phyloP scores from a whole-genome alignment of 2,329 filamentous ascomycete species.

The Apiospora saccharicola region DNA sequence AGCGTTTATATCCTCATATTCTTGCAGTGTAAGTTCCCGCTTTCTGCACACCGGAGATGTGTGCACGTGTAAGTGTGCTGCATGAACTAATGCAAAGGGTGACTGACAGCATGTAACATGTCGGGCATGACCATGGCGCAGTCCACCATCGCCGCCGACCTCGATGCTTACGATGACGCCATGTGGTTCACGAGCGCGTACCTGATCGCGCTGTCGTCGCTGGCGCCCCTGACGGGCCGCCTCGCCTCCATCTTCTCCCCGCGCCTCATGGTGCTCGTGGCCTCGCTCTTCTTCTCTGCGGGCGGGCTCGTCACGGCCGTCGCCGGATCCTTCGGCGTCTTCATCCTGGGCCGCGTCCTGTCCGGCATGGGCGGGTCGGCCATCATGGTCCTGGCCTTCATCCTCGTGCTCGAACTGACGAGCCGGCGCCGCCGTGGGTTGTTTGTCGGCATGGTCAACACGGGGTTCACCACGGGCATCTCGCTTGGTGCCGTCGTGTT shows the following conservation, averaged over 20 bases:
- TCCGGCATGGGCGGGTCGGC: constrained; percentile 75
- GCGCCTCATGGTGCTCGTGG: constrained; percentile 67
- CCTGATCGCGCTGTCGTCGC: constrained; percentile 66
- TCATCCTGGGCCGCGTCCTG: constrained; percentile 73
- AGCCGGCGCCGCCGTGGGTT: constrained; percentile 72
- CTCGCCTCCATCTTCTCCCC: constrained; percentile 78
- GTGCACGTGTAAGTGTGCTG: neutral
- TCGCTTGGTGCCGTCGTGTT: constrained; percentile 75
- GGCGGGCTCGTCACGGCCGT: constrained; percentile 72
- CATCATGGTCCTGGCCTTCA: constrained; percentile 75
- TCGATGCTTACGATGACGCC: constrained; percentile 75
- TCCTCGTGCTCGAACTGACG: constrained; percentile 78
- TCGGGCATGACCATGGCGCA: constrained; percentile 84
- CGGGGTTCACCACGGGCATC: constrained; percentile 75
- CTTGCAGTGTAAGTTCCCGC: constrained; percentile 55
- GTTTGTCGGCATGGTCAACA: constrained; percentile 77
- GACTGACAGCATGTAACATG: constrained; percentile 68
- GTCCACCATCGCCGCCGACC: constrained; percentile 75
- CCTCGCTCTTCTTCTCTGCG: constrained; percentile 63
- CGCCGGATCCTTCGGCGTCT: constrained; percentile 65
- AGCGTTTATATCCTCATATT: constrained; percentile 67
- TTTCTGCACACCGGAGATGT: neutral
- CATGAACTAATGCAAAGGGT: neutral
- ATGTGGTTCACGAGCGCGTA: constrained; percentile 86
- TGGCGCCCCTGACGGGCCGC: constrained; percentile 75